Conservation (phyloP, 1,284 basidiomycete species). For the Ganoderma leucocontextum region DNA sequence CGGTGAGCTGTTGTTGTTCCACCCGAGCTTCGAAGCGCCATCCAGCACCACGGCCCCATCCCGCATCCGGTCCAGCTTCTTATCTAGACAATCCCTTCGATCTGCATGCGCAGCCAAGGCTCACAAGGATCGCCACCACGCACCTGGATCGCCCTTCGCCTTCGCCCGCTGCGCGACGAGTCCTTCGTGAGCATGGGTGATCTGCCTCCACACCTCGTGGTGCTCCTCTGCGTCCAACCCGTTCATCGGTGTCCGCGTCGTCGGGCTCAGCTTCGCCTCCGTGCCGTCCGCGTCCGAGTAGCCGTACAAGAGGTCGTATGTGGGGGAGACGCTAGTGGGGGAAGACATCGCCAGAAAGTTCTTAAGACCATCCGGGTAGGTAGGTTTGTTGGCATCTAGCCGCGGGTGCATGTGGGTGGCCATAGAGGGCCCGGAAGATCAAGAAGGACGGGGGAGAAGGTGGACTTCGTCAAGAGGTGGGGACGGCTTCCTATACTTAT, state of each 20-base stretch:
- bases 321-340: conserved; percentile 7
- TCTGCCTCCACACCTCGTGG: conserved; percentile 9
- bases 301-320: conserved; percentile 12
- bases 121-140: neutral
- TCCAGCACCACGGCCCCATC: neutral
- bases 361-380: neutral
- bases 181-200: neutral
- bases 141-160: conserved; percentile 15
- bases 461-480: neutral
- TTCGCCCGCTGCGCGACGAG: conserved; percentile 4
- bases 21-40: conserved; percentile 4
- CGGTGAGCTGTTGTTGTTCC: neutral
- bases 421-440: neutral
- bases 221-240: neutral
- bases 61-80: conserved; percentile 13
- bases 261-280: neutral
- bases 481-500: conserved; percentile 3
- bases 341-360: neutral
- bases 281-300: neutral
- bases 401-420: neutral
- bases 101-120: neutral
- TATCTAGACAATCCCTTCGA: neutral
- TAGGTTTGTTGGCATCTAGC: neutral
- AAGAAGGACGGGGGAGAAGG: neutral
- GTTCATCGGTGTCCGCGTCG: neutral